Base-by-base conservation (phyloP, 345 rosid genomes). In the Ricinus communis region DNA sequence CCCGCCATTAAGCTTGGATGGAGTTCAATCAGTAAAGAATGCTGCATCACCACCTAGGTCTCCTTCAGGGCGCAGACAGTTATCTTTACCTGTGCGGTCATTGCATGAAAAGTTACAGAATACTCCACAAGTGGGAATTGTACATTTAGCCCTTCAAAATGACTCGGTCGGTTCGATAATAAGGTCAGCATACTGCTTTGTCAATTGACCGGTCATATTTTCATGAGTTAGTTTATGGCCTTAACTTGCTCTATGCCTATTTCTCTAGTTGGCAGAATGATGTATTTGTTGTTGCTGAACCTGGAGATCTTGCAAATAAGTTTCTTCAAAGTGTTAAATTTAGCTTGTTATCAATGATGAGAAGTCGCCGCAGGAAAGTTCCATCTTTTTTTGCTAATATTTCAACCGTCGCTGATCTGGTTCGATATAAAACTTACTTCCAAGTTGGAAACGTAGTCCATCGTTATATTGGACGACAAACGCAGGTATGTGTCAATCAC, bases 281-380 rank as follows among this genome's bases (percentile, higher is more conserved):
- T 74, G 99, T 95, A 19, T 90, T 92, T 82, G 99, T 92, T 73
- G 97, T 95, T 58, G 97, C 97, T 68, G 99, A 95, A 80, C 99
- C 99, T 69, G 99, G 99, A 72, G 99, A 88, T 69, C 91, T 85
- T 43, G 96, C 98, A 0, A 91, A 89, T 68, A 92, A 85, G 82
- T 95, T 95, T 78, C 87, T 95, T 25, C 98, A 80, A 68, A 87
- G 85, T 62, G 93, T 92, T 41, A 95, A 95, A 83, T 53, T 83
- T 82, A 92, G 94, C 82, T 82, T 89, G 76, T 75, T 89, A 66
- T 85, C 98, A 15, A 77, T 85, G 75, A 79, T 80, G 77, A 86
- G 71, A 70, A 83, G 82, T 68, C 81, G 74, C 66, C 86, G 79
- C 69, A 82, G 76, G 67, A 92, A 84, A 77, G 82, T 71, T 55